Conservation (phyloP, 441 rosid species). For the Hypseocharis bilobata region DNA sequence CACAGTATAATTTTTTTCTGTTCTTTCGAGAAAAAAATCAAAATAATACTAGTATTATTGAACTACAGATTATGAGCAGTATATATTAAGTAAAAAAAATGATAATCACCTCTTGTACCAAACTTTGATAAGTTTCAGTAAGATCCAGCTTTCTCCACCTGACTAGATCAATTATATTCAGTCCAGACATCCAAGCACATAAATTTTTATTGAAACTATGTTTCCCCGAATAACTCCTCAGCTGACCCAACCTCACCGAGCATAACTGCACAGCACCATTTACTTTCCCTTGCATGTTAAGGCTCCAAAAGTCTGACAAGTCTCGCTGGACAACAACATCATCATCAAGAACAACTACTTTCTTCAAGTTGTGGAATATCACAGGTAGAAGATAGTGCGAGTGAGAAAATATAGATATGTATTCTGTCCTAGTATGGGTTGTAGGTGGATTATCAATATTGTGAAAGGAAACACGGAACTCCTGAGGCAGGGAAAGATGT, state of each 20-base stretch:
- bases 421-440: slow-evolving; percentile 45
- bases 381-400: slow-evolving; percentile 74
- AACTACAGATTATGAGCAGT: neutral
- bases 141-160: slow-evolving; percentile 75
- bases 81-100: neutral
- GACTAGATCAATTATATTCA: slow-evolving; percentile 67
- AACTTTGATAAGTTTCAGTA: slow-evolving; percentile 53
- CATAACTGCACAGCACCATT: slow-evolving; percentile 70
- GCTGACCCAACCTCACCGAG: slow-evolving; percentile 58
- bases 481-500: slow-evolving; percentile 55
- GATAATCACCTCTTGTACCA: slow-evolving; percentile 49
- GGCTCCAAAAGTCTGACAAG: slow-evolving; percentile 22
- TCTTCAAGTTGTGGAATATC: slow-evolving; percentile 53
- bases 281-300: slow-evolving; percentile 69
- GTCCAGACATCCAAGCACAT: slow-evolving; percentile 93
- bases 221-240: slow-evolving; percentile 40
- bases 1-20: neutral
- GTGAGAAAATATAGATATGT: slow-evolving; percentile 61
- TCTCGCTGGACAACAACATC: slow-evolving; percentile 29
- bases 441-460: slow-evolving; percentile 30
- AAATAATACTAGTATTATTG: neutral
- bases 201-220: slow-evolving; percentile 36
- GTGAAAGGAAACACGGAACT: slow-evolving; percentile 64
- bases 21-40: neutral
- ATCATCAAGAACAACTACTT: slow-evolving; percentile 42